Base-by-base conservation (phyloP, 768 basidiomycete species). In the Calocybe gangraenosa region DNA sequence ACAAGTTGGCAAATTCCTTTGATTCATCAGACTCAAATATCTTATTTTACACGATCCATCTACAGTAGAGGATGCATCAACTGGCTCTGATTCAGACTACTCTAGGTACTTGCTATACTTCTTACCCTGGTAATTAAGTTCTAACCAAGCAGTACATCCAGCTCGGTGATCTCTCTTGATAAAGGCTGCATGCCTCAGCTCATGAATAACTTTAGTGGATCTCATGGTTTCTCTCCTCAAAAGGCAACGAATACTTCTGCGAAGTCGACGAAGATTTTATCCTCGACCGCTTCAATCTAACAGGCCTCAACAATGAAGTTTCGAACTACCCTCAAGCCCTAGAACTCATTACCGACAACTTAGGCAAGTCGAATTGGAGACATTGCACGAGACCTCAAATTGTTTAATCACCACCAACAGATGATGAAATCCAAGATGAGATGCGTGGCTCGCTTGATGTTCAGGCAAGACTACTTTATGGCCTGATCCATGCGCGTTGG, bases 221-320 rank as follows among this genome's bases (percentile, higher is more conserved):
- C 55, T 92, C 92, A 3, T 97, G 93, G 93, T 96, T 97, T 59
- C 73, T 97, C 4, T 90, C 91, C 17, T 93, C 92, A 15, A 96
- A 96, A 63, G 94, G 96, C 47, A 98, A 99, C 63, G 96, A 99
- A 70, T 99, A 99, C 71, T 98, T 97, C 59, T 96, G 95, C 65
- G 94, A 98, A 72, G 92, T 98, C 50, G 96, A 97, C 62, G 96
- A 98, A 60, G 95, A 98, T 66, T 98, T 97, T 64, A 97, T 99
- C 58, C 76, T 96, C 45, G 95, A 98, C 68, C 81, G 94, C 42
- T 97, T 99, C 79, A 98, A 99, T 67, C 74, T 99, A 46, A 99
- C 96, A 2, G 95, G 96, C 3, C 76, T 98, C 42, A 96, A 97
- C 67, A 89, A 87, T 53, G 96, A 98, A 64, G 92, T 97, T 5